These are phyloP conservation scores for Yarrowia sp. DNA, from an alignment of 805 yeast species.

Conservation along the genomic window DNA sequence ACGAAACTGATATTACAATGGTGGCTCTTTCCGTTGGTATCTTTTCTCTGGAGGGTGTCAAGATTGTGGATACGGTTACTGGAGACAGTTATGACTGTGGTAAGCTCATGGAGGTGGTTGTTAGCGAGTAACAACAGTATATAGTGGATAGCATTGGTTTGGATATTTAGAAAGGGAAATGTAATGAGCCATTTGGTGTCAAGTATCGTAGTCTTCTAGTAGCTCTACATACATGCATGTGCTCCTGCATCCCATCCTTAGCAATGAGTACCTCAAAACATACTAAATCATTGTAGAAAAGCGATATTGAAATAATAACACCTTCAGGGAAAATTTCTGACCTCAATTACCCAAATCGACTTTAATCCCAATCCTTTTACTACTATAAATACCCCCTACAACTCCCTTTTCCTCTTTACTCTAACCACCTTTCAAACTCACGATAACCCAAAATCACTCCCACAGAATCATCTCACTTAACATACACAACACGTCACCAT, in stretches of 20 bases:
- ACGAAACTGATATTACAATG: slow-evolving; percentile 58
- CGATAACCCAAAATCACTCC: slow-evolving; percentile 5
- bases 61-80: slow-evolving; percentile 55
- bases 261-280: neutral
- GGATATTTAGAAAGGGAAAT: too few relatives aligned
- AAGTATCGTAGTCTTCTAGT: too few relatives aligned
- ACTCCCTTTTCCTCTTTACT: neutral
- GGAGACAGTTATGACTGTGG: slow-evolving; percentile 74
- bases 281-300: neutral
- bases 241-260: too few relatives aligned
- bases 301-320: neutral
- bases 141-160: neutral
- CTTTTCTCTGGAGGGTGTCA: slow-evolving; percentile 60
- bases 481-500: slow-evolving; percentile 3
- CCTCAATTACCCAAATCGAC: neutral
- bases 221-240: too few relatives aligned
- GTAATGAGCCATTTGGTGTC: too few relatives aligned
- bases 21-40: slow-evolving; percentile 65
- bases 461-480: neutral
- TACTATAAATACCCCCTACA: neutral
- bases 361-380: neutral
- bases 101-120: slow-evolving; percentile 63
- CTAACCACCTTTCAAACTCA: neutral
- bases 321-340: neutral
- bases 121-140: slow-evolving; percentile 32